Evolutionary conservation across 2,329 filamentous ascomycete species (phyloP).

Genomic region (Stagonosporopsis rhizophila): DNA sequence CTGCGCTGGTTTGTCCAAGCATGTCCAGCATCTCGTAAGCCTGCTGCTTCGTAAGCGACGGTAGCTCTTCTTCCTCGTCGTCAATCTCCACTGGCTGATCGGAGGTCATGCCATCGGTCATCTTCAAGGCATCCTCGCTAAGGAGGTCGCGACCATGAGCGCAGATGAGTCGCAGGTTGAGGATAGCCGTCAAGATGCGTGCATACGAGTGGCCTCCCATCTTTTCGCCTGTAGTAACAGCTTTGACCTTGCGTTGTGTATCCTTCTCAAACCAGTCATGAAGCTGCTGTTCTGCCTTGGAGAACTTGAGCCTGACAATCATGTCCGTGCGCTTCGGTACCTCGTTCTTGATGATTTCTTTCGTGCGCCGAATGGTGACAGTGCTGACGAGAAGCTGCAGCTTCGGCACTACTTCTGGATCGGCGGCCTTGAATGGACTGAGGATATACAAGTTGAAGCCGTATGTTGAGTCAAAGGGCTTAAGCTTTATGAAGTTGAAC

Average conservation of each 20-base stretch:
- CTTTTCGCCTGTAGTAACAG: constrained; percentile 70
- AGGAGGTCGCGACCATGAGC: constrained; percentile 94
- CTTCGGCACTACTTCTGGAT: constrained; percentile 82
- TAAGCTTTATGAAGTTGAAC: constrained; percentile 82
- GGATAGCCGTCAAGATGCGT: constrained; percentile 89
- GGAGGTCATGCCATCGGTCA: constrained; percentile 80
- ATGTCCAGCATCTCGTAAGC: constrained; percentile 87
- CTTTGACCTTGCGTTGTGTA: constrained; percentile 78
- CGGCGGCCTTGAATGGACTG: constrained; percentile 83
- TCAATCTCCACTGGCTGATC: constrained; percentile 90
- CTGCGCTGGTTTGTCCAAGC: constrained; percentile 81
- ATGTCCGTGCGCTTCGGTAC: constrained; percentile 75
- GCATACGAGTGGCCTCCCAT: constrained; percentile 89
- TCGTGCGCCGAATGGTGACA: constrained; percentile 89
- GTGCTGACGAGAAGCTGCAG: constrained; percentile 89
- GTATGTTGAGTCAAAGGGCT: constrained; percentile 80
- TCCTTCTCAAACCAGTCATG: constrained; percentile 87
- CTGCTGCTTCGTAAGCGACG: constrained; percentile 69
- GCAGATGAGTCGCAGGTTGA: constrained; percentile 87
- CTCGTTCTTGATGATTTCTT: constrained; percentile 74
- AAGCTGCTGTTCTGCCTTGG: constrained; percentile 73
- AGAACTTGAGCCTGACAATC: constrained; percentile 77
- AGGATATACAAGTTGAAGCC: constrained; percentile 83
- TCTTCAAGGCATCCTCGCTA: constrained; percentile 79
- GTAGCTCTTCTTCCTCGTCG: constrained; percentile 71